Conservation (phyloP, 2,329 filamentous ascomycete genomes). For the Pezicula carpinea region DNA sequence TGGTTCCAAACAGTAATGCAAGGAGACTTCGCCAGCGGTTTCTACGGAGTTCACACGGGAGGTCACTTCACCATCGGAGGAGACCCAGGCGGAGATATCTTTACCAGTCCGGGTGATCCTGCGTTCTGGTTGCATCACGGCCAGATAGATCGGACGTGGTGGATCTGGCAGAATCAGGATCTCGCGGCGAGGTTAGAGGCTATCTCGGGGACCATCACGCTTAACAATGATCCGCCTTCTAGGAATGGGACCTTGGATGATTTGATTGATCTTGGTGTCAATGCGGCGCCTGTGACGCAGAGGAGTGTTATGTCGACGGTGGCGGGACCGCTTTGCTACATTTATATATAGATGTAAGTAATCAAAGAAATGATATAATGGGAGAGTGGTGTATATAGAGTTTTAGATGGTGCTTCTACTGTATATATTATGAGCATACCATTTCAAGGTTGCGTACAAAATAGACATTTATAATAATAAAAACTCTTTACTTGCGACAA, state of each 20-base stretch:
- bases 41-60: constrained; percentile 34
- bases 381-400: not conserved
- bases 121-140: constrained; percentile 43
- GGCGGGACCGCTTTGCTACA: constrained; percentile 39
- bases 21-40: constrained; percentile 29
- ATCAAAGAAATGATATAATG: not conserved
- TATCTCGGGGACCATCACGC: constrained; percentile 36
- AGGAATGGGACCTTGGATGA: constrained; percentile 39
- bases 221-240: constrained; percentile 36
- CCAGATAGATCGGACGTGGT: constrained; percentile 42
- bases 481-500: too few species aligned
- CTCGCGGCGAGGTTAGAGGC: constrained; percentile 25
- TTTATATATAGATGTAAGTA: constrained; percentile 30
- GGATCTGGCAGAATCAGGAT: constrained; percentile 45
- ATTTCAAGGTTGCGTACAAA: too few species aligned
- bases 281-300: constrained; percentile 24
- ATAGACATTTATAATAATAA: too few species aligned
- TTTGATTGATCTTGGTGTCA: constrained; percentile 26
- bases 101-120: constrained; percentile 39
- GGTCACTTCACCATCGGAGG: constrained; percentile 41
- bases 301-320: constrained; percentile 35
- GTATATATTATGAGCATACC: too few species aligned
- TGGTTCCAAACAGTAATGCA: constrained; percentile 44
- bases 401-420: not conserved
- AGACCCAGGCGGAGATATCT: constrained; percentile 41